A percentile compares a stretch with the other conserved stretches of the same genome.
Evolutionary conservation across 148 eudicot species (phyloP).

Genomic region (Heliamphora exappendiculata): DNA sequence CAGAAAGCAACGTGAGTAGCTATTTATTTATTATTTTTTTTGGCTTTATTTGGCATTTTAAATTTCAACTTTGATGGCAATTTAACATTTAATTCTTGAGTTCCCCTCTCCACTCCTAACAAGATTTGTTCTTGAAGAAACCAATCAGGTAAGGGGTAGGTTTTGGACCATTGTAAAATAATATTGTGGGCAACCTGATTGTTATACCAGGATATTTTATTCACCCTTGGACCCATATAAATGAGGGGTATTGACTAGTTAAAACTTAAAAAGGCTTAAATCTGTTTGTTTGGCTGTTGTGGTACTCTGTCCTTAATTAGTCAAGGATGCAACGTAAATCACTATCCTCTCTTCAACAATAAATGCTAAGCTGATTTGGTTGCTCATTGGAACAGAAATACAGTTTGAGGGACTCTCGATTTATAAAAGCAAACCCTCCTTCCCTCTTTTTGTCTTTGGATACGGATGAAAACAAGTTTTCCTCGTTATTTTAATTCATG

Average conservation of each 20-base stretch:
- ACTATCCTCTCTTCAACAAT: background rate
- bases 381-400: background rate
- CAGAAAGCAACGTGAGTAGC: constrained; percentile 48
- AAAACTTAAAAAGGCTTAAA: background rate
- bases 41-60: background rate
- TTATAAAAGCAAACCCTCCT: background rate
- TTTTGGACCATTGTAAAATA: background rate
- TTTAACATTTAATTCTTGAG: background rate
- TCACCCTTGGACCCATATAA: background rate
- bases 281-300: background rate
- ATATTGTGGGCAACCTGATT: background rate
- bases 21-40: background rate
- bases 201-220: background rate
- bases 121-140: background rate
- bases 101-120: background rate
- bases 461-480: background rate
- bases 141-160: background rate
- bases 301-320: background rate
- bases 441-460: background rate
- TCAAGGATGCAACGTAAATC: background rate
- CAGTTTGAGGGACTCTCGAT: background rate
- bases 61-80: background rate
- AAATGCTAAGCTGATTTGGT: background rate
- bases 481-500: background rate
- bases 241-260: background rate